These are phyloP conservation scores for Macrolepiota albuminosa DNA, from an alignment of 768 basidiomycete genomes.

Conservation along the genomic window DNA sequence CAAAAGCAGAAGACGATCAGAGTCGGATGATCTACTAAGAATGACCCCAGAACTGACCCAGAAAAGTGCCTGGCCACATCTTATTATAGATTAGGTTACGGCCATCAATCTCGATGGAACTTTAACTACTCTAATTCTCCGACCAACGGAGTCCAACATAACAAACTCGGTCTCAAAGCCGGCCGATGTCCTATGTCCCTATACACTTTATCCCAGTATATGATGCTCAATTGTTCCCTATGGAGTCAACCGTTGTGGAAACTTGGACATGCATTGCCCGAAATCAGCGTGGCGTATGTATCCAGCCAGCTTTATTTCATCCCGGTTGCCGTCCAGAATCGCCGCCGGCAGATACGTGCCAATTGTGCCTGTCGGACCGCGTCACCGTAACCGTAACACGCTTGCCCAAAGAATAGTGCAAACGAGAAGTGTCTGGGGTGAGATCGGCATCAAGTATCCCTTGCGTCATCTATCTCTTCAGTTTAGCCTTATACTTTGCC, in stretches of 20 bases:
- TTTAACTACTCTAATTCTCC: conserved; percentile 51
- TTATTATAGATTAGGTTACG: conserved; percentile 18
- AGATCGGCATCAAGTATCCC: not conserved
- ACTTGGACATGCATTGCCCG: not conserved
- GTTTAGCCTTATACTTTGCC: not conserved
- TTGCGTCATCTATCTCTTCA: not conserved
- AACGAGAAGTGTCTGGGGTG: not conserved
- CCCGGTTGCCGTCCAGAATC: not conserved
- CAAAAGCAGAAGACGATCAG: conserved; percentile 7
- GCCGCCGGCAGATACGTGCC: not conserved
- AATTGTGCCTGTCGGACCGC: no score
- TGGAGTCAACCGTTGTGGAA: no score
- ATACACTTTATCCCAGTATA: no score
- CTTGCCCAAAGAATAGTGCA: not conserved
- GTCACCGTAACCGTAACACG: no score
- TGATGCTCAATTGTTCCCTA: no score
- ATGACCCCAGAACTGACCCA: not conserved
- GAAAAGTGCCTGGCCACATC: conserved; percentile 4
- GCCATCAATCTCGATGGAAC: conserved; percentile 9
- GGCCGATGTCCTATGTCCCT: no score
- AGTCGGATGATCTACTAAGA: conserved; percentile 4
- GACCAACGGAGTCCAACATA: not conserved
- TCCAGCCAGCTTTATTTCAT: not conserved
- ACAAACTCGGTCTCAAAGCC: no score
- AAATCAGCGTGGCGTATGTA: not conserved